phyloP scores from a whole-genome alignment of 2,329 filamentous ascomycete species.

The Pseudopyricularia javanii region DNA sequence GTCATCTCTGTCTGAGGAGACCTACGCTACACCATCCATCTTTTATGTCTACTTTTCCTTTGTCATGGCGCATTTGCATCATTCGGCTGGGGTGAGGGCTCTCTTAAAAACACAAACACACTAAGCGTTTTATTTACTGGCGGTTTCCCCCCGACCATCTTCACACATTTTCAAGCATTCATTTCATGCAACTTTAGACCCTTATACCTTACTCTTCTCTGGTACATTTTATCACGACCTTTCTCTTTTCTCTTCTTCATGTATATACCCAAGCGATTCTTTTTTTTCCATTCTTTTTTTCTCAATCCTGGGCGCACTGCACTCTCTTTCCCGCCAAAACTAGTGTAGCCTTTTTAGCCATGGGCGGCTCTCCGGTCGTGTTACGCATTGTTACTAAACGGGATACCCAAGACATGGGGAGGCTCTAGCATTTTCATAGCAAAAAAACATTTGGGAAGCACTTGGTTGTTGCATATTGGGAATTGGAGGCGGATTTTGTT shows the following conservation, averaged over 20 bases:
- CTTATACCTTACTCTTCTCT: background rate
- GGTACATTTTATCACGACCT: background rate
- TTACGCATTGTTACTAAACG: background rate
- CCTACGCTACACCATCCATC: slow-evolving; percentile 6
- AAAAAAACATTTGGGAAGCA: background rate
- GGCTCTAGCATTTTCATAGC: background rate
- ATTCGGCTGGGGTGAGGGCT: background rate
- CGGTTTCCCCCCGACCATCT: too few relatives aligned
- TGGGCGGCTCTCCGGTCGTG: background rate
- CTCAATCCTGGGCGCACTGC: too few relatives aligned
- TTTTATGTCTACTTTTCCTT: slow-evolving; percentile 1
- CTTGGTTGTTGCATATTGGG: background rate
- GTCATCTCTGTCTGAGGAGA: slow-evolving; percentile 55
- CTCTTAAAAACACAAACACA: too few relatives aligned
- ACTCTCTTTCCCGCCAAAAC: background rate
- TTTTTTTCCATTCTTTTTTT: background rate
- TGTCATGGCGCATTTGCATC: background rate
- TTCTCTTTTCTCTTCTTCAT: background rate
- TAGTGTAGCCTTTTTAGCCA: background rate
- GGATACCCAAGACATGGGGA: background rate
- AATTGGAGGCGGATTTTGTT: background rate
- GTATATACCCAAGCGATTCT: background rate
- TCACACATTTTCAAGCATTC: background rate
- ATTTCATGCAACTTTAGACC: background rate
- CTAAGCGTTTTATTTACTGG: background rate